Evolutionary conservation across 1,284 basidiomycete species (phyloP).

Genomic region (Trichosporon sp.): DNA sequence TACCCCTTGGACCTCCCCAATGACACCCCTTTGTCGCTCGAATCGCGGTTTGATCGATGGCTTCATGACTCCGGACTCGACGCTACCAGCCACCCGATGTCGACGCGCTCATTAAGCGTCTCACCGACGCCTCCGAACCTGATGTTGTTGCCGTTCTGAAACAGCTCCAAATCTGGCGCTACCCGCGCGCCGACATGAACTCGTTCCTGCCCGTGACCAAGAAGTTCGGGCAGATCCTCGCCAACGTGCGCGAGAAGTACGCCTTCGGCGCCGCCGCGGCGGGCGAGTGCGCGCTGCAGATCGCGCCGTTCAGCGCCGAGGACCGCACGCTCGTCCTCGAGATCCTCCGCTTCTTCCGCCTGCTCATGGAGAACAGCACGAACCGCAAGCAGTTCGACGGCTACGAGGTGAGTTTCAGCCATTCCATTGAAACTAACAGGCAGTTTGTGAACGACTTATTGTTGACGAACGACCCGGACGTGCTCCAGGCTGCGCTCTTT

Average conservation of each 20-base stretch:
- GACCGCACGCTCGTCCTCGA: conserved; percentile 74
- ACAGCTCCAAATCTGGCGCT: conserved; percentile 63
- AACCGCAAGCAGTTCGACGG: conserved; percentile 95
- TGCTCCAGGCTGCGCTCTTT: conserved; percentile 77
- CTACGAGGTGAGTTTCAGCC: conserved; percentile 73
- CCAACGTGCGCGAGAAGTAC: conserved; percentile 75
- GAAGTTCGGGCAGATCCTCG: conserved; percentile 86
- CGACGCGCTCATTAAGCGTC: conserved; percentile 31
- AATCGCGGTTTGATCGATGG: not conserved
- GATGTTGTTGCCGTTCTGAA: conserved; percentile 28
- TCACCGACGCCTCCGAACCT: conserved; percentile 27
- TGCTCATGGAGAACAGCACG: conserved; percentile 95
- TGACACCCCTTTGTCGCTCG: not conserved
- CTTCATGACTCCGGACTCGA: not conserved
- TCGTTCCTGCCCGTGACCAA: conserved; percentile 94
- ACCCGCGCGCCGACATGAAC: conserved; percentile 94
- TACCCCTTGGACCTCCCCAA: too few species aligned
- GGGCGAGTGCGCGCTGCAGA: conserved; percentile 55
- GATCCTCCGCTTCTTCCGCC: conserved; percentile 79
- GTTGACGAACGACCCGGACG: conserved; percentile 81
- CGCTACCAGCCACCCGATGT: conserved; percentile 32
- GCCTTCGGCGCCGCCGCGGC: conserved; percentile 29
- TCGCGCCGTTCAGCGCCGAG: conserved; percentile 69
- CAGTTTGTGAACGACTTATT: conserved; percentile 65
- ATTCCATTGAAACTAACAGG: not conserved